Percentiles rank a stretch among this genome's conserved stretches.
These are phyloP conservation scores for Pseudogymnoascus sp. DNA, from an alignment of 2,329 filamentous ascomycete species.

Conservation along the genomic window DNA sequence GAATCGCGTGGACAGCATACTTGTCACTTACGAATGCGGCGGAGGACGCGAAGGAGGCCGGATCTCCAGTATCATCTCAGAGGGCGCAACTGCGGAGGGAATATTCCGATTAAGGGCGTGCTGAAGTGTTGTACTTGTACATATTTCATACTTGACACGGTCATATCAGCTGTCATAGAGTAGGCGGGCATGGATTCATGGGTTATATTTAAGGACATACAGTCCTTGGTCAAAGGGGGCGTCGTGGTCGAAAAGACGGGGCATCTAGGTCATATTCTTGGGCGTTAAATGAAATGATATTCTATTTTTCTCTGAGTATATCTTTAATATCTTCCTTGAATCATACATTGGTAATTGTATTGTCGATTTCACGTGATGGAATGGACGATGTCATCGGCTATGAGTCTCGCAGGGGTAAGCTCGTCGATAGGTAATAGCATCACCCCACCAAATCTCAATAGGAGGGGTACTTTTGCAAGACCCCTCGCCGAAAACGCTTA, in stretches of 20 bases:
- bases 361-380: not conserved
- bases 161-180: not conserved
- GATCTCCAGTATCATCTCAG: not conserved
- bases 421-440: constrained; percentile 5
- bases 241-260: not conserved
- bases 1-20: constrained; percentile 97
- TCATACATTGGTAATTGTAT: not conserved
- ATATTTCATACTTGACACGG: not conserved
- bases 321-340: not conserved
- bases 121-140: not conserved
- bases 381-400: constrained; percentile 8
- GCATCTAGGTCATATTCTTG: not conserved
- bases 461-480: constrained; percentile 8
- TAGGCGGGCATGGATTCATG: not conserved
- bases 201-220: not conserved
- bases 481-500: constrained; percentile 3
- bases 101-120: not conserved
- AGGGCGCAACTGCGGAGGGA: not conserved
- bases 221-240: constrained; percentile 1
- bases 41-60: constrained; percentile 37
- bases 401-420: constrained; percentile 7
- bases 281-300: not conserved
- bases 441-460: constrained; percentile 8
- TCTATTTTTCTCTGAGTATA: not conserved
- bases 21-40: constrained; percentile 84